Base-by-base conservation (phyloP, 2,329 filamentous ascomycete species). In the Cladosporium sp. region DNA sequence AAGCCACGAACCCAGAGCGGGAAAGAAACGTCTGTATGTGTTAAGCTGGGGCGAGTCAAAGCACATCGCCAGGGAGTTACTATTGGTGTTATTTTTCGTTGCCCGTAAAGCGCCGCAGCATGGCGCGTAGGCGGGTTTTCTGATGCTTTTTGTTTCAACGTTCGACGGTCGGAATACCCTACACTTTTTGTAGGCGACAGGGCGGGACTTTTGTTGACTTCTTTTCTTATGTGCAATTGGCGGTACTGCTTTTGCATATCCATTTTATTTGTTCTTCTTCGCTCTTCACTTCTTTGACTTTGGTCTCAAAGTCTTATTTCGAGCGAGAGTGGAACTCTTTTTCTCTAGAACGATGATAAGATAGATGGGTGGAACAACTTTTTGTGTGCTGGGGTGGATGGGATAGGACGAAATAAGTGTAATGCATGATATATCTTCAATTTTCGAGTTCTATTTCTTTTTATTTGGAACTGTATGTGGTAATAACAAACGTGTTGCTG, bases 1-100 rank as follows among this genome's bases (percentile, higher is more conserved):
- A 55, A 34, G 24, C 30, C 28, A 55, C 52, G 49, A 52, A 30
- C 24, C 47, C 52, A 34, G 52, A 55, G 52, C 52, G 52, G 52
- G 52, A 55, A 34, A 34, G 30, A 55, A 55, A 55, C 52, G 52
- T 55, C 32, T 34, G 52, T 12, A 55, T 34, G 30, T 55, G 28
- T 55, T 21, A 30, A 55, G 24, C 28, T 30, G 28, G 14, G 32
- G 30, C 28, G 52, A 34, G 52, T 30, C 21, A n/a, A 18, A 52
- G 49, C 28, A 30, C 18, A 30, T 32, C 28, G 30, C 52, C 52
- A 21, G 52, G 52, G 52, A 55, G 52, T 28, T 55, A 55, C 24
- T 32, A 32, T 55, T 55, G 28, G 52, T 30, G 51, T 30, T 30
- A 24, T 34, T 54, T 52, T 28, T 54, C 30, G 4, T 32, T 55